These are phyloP conservation scores for Prinsepia uniflora DNA, from an alignment of 306 rosid genomes.

Conservation along the genomic window DNA sequence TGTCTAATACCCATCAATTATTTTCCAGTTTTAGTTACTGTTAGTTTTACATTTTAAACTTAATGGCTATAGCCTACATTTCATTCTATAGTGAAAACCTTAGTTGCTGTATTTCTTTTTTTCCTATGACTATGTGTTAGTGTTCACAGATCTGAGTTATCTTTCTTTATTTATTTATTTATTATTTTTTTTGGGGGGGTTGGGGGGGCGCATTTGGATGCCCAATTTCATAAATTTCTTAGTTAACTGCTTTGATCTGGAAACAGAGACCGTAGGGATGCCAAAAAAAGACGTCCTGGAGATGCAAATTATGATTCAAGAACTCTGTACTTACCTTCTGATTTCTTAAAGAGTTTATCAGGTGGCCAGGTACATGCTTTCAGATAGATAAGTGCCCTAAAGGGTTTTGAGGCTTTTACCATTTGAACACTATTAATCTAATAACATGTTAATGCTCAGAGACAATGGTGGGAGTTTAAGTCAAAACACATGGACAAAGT, in stretches of 20 bases:
- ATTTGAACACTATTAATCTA: constrained; percentile 14
- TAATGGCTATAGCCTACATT: neutral
- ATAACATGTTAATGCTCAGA: constrained; percentile 41
- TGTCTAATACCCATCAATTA: neutral
- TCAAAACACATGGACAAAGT: constrained; percentile 94
- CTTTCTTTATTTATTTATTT: neutral
- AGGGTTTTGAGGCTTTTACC: constrained; percentile 9
- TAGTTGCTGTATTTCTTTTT: neutral
- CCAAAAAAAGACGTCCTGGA: constrained; percentile 58
- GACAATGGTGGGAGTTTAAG: constrained; percentile 99
- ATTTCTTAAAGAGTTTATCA: constrained; percentile 63
- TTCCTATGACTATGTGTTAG: neutral
- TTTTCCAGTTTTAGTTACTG: neutral
- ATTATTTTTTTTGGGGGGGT: no score
- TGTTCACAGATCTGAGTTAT: neutral
- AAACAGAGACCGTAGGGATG: constrained; percentile 64
- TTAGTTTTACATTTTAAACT: neutral
- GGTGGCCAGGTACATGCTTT: constrained; percentile 65
- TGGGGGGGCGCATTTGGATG: neutral
- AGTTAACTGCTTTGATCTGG: constrained; percentile 27
- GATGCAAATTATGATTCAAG: constrained; percentile 74
- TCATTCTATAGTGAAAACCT: neutral
- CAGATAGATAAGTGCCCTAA: neutral
- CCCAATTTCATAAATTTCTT: constrained; percentile 6
- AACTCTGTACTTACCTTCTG: constrained; percentile 73